Evolutionary conservation across 1,139 yeast genomes (phyloP), one percentile per base, ranked within the genome.

Genomic region (Suhomyces choctaworum): DNA sequence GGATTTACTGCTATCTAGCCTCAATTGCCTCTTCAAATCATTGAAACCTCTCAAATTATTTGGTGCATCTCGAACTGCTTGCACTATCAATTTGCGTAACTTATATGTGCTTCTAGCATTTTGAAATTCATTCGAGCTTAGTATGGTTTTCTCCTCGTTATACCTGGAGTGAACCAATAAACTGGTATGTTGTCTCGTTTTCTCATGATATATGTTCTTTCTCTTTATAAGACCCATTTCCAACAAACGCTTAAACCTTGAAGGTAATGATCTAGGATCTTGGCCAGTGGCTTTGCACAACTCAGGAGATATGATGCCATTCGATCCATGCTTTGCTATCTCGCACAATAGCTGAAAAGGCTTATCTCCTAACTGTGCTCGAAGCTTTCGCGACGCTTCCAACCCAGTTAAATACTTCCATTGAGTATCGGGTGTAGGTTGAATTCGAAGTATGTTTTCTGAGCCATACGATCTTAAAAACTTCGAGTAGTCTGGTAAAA

Each of bases 241-340:
- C 40, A 70, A 77, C 20, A 83, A 56, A 32, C 71, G 69, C 46
- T 75, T 77, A 36, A 82, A 63, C 46, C 92, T 66, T 2, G 78
- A 67, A 0, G 89, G 80, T 26, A 82, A 62, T 36, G 89, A 81
- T 42, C 90, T 66, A n/a, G 82, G 76, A 50, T 83, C 92, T 56
- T 83, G 92, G 5, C 74, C 75, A 0, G 88, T 76, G 11, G 62
- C 65, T 27, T 65, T 64, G 5, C 79, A 73, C 40, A 83, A 60
- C 19, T 76, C 78, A 21, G 78, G 64, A 0, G 89, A 74, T 39
- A 74, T 69, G 9, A 82, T 73, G 8, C 92, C 92, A 2, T 55
- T 48, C 0, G 66, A 60, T 15, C 79, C 80, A 25, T 73, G 54
- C 41, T 69, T 73, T 0, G 88, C 84, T 34, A 83, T 67, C 29